Conservation (phyloP, 192 early-diverging fungal species). For the Gamsiella multidivaricata region DNA sequence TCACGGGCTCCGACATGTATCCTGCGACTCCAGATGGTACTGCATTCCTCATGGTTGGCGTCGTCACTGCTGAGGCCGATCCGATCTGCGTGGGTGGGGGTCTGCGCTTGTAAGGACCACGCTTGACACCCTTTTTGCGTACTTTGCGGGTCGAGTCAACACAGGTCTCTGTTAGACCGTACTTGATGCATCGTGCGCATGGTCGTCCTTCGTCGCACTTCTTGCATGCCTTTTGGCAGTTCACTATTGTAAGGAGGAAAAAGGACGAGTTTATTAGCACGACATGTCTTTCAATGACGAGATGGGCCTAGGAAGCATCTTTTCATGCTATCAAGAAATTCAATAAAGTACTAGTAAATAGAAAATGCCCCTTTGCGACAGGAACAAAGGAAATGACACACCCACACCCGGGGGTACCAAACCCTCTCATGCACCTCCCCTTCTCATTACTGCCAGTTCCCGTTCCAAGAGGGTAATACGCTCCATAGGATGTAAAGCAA, state of each 20-base stretch:
- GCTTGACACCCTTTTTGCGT: slow-evolving; percentile 84
- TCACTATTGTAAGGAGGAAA: slow-evolving; percentile 57
- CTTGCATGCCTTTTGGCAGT: slow-evolving; percentile 92
- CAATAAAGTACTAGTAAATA: too few species aligned
- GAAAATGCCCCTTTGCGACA: too few species aligned
- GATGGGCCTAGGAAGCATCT: too few species aligned
- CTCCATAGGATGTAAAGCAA: too few species aligned
- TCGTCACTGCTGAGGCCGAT: slow-evolving; percentile 30
- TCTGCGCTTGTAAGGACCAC: slow-evolving; percentile 85
- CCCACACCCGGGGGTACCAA: too few species aligned
- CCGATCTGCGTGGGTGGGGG: slow-evolving; percentile 34
- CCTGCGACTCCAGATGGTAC: slow-evolving; percentile 30
- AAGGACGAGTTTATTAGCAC: background rate
- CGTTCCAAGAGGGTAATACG: too few species aligned
- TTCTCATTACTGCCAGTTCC: too few species aligned
- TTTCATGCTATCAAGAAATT: too few species aligned
- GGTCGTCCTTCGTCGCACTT: slow-evolving; percentile 92
- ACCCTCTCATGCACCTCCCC: too few species aligned
- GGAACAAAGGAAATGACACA: too few species aligned
- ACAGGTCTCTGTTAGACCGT: slow-evolving; percentile 74
- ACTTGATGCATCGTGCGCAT: slow-evolving; percentile 84
- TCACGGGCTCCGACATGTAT: slow-evolving; percentile 44
- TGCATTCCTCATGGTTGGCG: slow-evolving; percentile 41
- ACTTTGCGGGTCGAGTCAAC: slow-evolving; percentile 84
- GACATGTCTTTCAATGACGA: background rate